A percentile compares a stretch with the other conserved stretches of the same genome.
Conservation (phyloP, 2,329 filamentous ascomycete genomes). For the Didymella arachidicola region DNA sequence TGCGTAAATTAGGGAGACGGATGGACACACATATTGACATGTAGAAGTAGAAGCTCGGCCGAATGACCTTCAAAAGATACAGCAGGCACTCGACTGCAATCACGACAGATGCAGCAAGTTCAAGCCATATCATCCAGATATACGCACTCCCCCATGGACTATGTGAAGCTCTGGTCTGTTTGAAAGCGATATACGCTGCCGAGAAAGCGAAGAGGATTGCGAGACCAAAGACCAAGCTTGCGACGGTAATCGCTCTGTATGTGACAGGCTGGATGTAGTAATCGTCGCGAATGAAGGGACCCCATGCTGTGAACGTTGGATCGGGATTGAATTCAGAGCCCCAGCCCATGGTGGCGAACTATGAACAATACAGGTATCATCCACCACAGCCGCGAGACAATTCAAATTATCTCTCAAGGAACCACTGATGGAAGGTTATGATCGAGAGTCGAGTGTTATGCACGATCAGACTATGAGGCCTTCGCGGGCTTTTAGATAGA, state of each 20-base stretch:
- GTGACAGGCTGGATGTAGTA: slow-evolving; percentile 32
- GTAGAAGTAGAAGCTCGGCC: slow-evolving; percentile 46
- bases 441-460: not conserved
- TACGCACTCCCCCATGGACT: slow-evolving; percentile 48
- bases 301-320: slow-evolving; percentile 33
- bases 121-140: slow-evolving; percentile 59
- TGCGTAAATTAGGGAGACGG: not conserved
- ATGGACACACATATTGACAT: slow-evolving; percentile 35
- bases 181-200: slow-evolving; percentile 43
- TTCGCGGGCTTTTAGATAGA: not conserved
- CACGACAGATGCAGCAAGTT: slow-evolving; percentile 53
- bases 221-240: slow-evolving; percentile 30
- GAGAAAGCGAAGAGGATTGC: slow-evolving; percentile 30
- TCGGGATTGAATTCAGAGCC: slow-evolving; percentile 24
- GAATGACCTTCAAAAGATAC: slow-evolving; percentile 40
- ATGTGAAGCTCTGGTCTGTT: slow-evolving; percentile 34
- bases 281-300: slow-evolving; percentile 35
- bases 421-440: not conserved
- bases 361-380: not conserved
- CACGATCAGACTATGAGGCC: not conserved
- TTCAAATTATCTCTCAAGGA: no score
- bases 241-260: slow-evolving; percentile 29
- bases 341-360: slow-evolving; percentile 19
- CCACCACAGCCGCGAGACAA: not conserved
- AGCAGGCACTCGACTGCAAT: slow-evolving; percentile 52